Conservation (phyloP, 2,329 filamentous ascomycete genomes). For the Truncatella angustata region DNA sequence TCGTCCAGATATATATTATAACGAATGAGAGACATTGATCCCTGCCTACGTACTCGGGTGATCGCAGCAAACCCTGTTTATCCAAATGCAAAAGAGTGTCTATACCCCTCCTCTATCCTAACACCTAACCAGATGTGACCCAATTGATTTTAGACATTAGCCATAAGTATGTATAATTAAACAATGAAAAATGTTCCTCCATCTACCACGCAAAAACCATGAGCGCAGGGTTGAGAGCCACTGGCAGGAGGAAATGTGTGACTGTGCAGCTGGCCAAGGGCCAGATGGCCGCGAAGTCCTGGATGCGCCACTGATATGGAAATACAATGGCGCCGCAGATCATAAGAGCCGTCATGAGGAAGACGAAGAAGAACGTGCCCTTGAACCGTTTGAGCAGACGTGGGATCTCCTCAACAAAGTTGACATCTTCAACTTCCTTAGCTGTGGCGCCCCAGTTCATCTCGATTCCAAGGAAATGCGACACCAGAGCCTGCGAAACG, state of each 20-base stretch:
- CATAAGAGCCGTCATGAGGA: slow-evolving; percentile 25
- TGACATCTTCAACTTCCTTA: slow-evolving; percentile 31
- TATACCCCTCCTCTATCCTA: background rate
- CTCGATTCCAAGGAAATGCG: slow-evolving; percentile 40
- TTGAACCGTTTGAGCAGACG: slow-evolving; percentile 29
- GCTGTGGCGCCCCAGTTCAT: slow-evolving; percentile 36
- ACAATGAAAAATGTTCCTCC: no score
- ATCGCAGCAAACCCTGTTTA: background rate
- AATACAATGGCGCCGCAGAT: slow-evolving; percentile 26
- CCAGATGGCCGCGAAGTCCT: slow-evolving; percentile 56
- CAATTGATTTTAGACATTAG: background rate
- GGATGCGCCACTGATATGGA: slow-evolving; percentile 51
- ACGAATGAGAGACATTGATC: no score
- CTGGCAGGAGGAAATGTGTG: slow-evolving; percentile 56
- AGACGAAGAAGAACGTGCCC: slow-evolving; percentile 29
- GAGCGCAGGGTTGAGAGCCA: slow-evolving; percentile 60
- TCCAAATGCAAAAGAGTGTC: background rate
- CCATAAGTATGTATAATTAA: background rate
- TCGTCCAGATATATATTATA: no score
- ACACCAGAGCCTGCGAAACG: slow-evolving; percentile 37
- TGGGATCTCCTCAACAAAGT: slow-evolving; percentile 32
- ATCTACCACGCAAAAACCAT: slow-evolving; percentile 63
- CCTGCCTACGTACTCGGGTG: no score
- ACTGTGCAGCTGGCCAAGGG: slow-evolving; percentile 52
- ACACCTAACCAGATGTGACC: background rate